These are phyloP conservation scores for Mycocentrospora acerina DNA, from an alignment of 2,329 filamentous ascomycete genomes.

Conservation along the genomic window DNA sequence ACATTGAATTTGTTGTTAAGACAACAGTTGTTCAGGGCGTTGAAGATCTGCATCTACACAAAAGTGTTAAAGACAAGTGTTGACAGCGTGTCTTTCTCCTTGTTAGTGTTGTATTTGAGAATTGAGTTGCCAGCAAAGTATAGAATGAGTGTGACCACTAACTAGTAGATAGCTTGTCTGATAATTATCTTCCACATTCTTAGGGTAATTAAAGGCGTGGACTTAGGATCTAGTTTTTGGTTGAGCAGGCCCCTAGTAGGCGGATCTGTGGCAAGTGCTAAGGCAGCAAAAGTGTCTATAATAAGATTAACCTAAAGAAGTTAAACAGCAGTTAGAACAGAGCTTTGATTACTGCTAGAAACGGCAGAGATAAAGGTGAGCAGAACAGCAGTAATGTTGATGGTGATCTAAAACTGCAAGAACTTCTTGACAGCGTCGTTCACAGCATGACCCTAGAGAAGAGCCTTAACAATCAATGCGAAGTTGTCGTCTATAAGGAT, in stretches of 20 bases:
- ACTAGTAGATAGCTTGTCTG: slow-evolving; percentile 86
- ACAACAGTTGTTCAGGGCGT: slow-evolving; percentile 94
- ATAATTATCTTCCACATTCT: slow-evolving; percentile 99
- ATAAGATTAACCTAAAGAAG: slow-evolving; percentile 97
- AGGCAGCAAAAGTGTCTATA: slow-evolving; percentile 92
- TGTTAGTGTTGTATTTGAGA: slow-evolving; percentile 56
- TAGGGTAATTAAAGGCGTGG: no score
- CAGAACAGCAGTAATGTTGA: slow-evolving; percentile 96
- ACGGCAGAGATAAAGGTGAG: slow-evolving; percentile 98
- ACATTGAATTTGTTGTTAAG: slow-evolving; percentile 96
- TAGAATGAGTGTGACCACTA: slow-evolving; percentile 74
- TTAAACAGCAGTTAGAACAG: slow-evolving; percentile 92
- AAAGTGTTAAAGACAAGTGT: slow-evolving; percentile 97
- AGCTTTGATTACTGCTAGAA: slow-evolving; percentile 77
- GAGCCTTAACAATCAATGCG: slow-evolving; percentile 88
- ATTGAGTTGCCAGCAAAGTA: slow-evolving; percentile 71
- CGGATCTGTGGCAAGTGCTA: slow-evolving; percentile 94
- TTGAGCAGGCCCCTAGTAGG: slow-evolving; percentile 94
- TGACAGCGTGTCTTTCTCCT: slow-evolving; percentile 56
- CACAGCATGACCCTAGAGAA: slow-evolving; percentile 93
- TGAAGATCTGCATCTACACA: slow-evolving; percentile 99
- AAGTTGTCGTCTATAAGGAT: slow-evolving; percentile 98
- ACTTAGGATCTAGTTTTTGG: no score
- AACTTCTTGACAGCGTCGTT: slow-evolving; percentile 99
- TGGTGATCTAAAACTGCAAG: slow-evolving; percentile 93